Evolutionary conservation across 2,329 filamentous ascomycete species (phyloP), one percentile per base, ranked within the genome.

Genomic region (Bipolaris gigantea): DNA sequence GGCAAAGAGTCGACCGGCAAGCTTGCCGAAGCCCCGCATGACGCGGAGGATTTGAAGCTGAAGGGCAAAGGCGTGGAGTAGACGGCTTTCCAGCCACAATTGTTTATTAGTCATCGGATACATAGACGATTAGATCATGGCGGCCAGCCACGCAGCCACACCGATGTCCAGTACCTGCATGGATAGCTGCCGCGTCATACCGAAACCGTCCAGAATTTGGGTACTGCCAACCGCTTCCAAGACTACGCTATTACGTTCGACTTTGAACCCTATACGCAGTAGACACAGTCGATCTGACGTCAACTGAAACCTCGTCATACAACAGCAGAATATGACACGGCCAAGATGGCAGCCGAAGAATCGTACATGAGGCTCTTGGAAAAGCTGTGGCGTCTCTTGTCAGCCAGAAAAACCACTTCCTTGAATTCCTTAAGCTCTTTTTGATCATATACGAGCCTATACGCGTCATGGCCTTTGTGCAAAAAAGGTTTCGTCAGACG

Each of bases 61-160:
- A 68, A 70, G 27, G 67, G 65, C 1, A 66, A 71, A 42, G 62
- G 62, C 18, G 61, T 70, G 3, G 67, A 71, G 53, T 70, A 67
- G 49, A 46, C 27, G 18, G 32, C 32, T 32, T 40, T 35, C 15
- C 34, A 53, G 36, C 45, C 54, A 47, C 39, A 50, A 9, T 27
- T 30, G 35, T 30, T 5, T 9, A 45, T 45, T 38, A 38, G 48
- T 48, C 21, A 27, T 23, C 4, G 34, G 1, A 32, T 13, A 11
- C 11, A 36, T 46, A 34, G 21, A 48, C 53, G 52, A 55, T 55
- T 36, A 51, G 9, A 51, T 32, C 8, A 9, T 2, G 11, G 6
- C 8, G 19, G 32, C 33, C 48, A 55, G 48, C 41, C 52, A 55
- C 48, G 30, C 11, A 51, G 52, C 44, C 53, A 53, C 50, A 48